A percentile compares a stretch with the other conserved stretches of the same genome.
These are phyloP conservation scores for Fusarium napiforme DNA, from an alignment of 2,329 filamentous ascomycete species.

Conservation along the genomic window DNA sequence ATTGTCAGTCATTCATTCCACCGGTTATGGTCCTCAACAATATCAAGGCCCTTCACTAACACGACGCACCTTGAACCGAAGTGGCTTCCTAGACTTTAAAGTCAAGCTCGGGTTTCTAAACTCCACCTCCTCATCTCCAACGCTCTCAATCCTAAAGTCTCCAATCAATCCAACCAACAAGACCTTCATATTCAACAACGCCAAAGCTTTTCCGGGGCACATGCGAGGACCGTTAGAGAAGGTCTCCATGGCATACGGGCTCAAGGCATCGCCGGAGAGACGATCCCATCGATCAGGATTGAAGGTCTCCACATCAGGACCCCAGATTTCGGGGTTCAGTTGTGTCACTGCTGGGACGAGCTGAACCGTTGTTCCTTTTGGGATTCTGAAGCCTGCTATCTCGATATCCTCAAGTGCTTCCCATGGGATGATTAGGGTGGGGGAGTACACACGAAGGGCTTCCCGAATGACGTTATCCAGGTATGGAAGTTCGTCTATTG, in stretches of 20 bases:
- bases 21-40: rapidly evolving
- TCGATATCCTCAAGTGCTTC: constrained; percentile 3
- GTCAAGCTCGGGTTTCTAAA: constrained; percentile 19
- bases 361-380: constrained; percentile 20
- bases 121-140: not conserved
- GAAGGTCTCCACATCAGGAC: not conserved
- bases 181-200: constrained; percentile 23
- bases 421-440: constrained; percentile 14
- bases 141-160: constrained; percentile 4
- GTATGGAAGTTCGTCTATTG: constrained; percentile 2
- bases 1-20: rapidly evolving
- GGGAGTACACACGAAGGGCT: constrained; percentile 21
- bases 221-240: constrained; percentile 24
- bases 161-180: constrained; percentile 7
- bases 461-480: constrained; percentile 25
- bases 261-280: not conserved
- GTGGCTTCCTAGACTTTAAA: not conserved
- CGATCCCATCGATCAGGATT: constrained; percentile 15
- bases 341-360: constrained; percentile 18
- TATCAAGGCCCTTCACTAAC: rapidly evolving
- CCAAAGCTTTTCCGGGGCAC: constrained; percentile 23
- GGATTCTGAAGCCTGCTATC: not conserved
- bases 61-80: not conserved
- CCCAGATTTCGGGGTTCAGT: constrained; percentile 24
- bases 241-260: constrained; percentile 9